A percentile compares a stretch with the other conserved stretches of the same genome.
phyloP scores from a whole-genome alignment of 768 basidiomycete genomes.

The Daedalea quercina region DNA sequence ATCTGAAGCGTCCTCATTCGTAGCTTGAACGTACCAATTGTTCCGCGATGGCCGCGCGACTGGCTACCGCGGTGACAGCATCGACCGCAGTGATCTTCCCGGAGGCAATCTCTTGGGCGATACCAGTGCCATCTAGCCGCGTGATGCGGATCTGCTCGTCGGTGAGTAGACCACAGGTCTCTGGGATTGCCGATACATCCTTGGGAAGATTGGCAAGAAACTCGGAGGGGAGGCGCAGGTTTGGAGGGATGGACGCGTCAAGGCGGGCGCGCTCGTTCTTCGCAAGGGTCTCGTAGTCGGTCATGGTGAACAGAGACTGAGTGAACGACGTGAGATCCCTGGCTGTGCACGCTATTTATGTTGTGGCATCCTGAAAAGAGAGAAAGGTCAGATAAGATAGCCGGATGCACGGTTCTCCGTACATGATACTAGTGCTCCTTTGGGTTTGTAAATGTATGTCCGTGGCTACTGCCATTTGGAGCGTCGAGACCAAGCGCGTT shows the following conservation, averaged over 20 bases:
- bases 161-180: slow-evolving; percentile 25
- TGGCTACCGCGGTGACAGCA: slow-evolving; percentile 36
- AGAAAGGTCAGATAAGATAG: background rate
- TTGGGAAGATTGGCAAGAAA: slow-evolving; percentile 7
- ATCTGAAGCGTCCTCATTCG: background rate
- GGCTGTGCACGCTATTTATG: background rate
- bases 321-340: background rate
- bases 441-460: too few relatives aligned
- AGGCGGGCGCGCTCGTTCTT: background rate
- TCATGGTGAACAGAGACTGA: background rate
- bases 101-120: slow-evolving; percentile 22
- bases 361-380: background rate
- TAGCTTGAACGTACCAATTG: slow-evolving; percentile 28
- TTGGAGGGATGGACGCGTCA: background rate
- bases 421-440: too few relatives aligned
- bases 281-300: background rate
- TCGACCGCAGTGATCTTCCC: slow-evolving; percentile 31
- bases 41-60: slow-evolving; percentile 48
- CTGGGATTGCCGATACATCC: slow-evolving; percentile 28
- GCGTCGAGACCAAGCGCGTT: too few relatives aligned
- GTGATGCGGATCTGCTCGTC: slow-evolving; percentile 29
- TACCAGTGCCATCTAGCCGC: slow-evolving; percentile 28
- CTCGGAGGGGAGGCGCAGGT: background rate
- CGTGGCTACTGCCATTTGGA: too few relatives aligned
- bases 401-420: too few relatives aligned